Base-by-base conservation (phyloP, 1,284 basidiomycete species). In the Ustilago curta region DNA sequence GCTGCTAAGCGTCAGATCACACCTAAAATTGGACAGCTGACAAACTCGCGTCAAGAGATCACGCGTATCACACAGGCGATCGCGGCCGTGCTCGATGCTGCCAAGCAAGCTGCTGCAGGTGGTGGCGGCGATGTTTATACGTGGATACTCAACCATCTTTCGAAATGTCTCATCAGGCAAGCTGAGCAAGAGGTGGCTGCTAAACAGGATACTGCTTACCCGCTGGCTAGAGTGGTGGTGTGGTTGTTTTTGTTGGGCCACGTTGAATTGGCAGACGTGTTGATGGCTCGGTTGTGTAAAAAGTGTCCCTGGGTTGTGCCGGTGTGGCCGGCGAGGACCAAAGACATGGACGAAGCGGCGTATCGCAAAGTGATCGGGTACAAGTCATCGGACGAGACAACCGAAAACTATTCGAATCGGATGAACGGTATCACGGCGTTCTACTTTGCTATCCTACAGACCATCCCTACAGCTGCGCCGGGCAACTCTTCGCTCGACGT, bases 121-220 rank as follows among this genome's bases (percentile, higher is more conserved):
- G 72, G 53, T 12, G 54, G 40, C 19, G 56, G 67, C 16, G 72
- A 77, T 23, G 82, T 86, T 12, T 96, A 95, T 85, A 86, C 88
- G 51, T 93, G 94, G 75, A 88, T 92, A 18, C 89, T 96, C 25
- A 95, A 93, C 25, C 92, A 95, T 21, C 88, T 97, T 23, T 88
- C 93, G 57, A 99, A 98, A 83, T 88, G 91, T 39, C 90, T 99
- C 63, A 90, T 98, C 47, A 89, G 92, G 37, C 97, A 98, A 87
- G 95, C 95, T 8, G 95, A 97, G 86, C 92, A 91, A 0, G 96
- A 99, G 85, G 93, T 97, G 7, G 90, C 92, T 2, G 94, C 94
- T 2, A 93, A 95, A 85, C 91, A 92, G 77, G 90, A 90, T 39
- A 92, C 91, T 9, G 95, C 94, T 0, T 88, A 89, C 48, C 95